Evolutionary conservation across 129 eudicot species (phyloP).

Genomic region (Helianthus tuberosus): DNA sequence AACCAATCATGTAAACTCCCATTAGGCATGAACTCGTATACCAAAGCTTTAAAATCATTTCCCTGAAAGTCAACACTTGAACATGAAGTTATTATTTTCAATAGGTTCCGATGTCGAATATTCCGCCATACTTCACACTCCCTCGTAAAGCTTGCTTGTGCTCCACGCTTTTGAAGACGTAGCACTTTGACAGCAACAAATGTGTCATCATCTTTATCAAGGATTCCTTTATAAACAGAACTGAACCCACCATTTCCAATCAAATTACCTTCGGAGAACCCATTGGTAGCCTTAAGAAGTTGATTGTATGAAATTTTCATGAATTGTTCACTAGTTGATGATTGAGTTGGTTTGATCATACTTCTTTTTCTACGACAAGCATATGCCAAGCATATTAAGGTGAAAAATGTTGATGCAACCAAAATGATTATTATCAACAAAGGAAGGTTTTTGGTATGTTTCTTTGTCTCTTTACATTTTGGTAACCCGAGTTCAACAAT

Average conservation of each 20-base stretch:
- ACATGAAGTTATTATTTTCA: conserved; percentile 36
- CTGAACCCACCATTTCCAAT: conserved; percentile 30
- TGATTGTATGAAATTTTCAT: conserved; percentile 17
- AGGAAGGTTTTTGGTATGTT: not conserved
- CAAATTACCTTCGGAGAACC: conserved; percentile 31
- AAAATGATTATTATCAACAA: not conserved
- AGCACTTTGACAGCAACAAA: conserved; percentile 39
- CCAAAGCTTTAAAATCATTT: conserved; percentile 25
- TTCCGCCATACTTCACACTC: conserved; percentile 34
- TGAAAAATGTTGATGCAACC: not conserved
- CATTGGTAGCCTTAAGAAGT: conserved; percentile 39
- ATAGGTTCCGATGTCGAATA: conserved; percentile 34
- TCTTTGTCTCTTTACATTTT: conserved; percentile 14
- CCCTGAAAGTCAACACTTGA: conserved; percentile 28
- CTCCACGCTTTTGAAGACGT: conserved; percentile 9
- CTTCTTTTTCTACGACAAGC: conserved; percentile 7
- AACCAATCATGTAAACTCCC: conserved; percentile 27
- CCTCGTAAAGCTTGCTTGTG: conserved; percentile 19
- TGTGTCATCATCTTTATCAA: not conserved
- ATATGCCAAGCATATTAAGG: not conserved
- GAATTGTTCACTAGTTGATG: not conserved
- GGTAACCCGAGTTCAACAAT: conserved; percentile 15
- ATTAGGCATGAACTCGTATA: conserved; percentile 23
- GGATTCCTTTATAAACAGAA: conserved; percentile 32
- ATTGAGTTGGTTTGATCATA: not conserved